A percentile compares a stretch with the other conserved stretches of the same genome.
Conservation (phyloP, 1,139 yeast species). For the Meyerozyma sp. region DNA sequence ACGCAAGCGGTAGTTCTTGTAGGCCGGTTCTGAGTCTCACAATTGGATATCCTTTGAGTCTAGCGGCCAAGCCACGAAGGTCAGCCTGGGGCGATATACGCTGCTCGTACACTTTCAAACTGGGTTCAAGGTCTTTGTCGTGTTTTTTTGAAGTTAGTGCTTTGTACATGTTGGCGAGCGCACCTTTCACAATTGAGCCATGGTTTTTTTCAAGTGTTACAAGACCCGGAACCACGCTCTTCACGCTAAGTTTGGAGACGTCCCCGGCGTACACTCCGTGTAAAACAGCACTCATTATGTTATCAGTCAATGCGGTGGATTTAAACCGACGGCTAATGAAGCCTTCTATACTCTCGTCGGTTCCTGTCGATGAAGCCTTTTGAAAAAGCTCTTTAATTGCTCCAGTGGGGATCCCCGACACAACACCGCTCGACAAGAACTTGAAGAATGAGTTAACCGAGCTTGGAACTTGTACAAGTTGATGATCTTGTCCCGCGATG, state of each 20-base stretch:
- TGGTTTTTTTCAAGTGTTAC: conserved; percentile 52
- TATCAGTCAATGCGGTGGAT: conserved; percentile 45
- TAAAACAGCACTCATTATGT: conserved; percentile 72
- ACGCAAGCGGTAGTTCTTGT: conserved; percentile 41
- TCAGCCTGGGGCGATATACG: conserved; percentile 32
- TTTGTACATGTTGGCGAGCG: conserved; percentile 12
- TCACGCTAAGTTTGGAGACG: conserved; percentile 57
- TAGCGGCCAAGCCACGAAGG: conserved; percentile 26
- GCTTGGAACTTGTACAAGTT: conserved; percentile 52
- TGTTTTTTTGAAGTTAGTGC: conserved; percentile 7
- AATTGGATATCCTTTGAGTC: conserved; percentile 47
- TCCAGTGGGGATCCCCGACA: conserved; percentile 25
- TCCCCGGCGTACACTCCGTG: conserved; percentile 95
- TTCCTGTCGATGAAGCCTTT: conserved; percentile 10
- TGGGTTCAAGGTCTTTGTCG: conserved; percentile 10
- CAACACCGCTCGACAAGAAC: conserved; percentile 41
- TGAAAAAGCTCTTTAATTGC: conserved; percentile 42
- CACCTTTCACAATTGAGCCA: conserved; percentile 50
- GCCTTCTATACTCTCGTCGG: conserved; percentile 69
- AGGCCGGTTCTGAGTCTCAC: conserved; percentile 50
- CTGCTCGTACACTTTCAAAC: conserved; percentile 24
- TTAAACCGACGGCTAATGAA: conserved; percentile 73
- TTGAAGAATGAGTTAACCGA: conserved; percentile 28
- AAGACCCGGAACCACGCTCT: conserved; percentile 49
- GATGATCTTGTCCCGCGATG: conserved; percentile 34